Conservation (phyloP, 768 basidiomycete genomes). For the Mycena vitilis region DNA sequence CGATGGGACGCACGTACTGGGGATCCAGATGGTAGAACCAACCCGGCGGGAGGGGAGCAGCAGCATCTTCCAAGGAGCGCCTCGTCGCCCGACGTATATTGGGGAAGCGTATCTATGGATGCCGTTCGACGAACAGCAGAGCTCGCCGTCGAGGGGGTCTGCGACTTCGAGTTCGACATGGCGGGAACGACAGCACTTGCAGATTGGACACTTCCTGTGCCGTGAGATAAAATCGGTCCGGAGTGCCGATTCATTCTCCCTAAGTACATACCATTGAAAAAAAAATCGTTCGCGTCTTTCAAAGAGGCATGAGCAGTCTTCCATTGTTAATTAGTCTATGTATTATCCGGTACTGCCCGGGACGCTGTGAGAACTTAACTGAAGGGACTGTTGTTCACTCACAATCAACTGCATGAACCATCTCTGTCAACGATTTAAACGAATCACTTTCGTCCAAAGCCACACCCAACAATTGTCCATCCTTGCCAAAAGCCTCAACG, state of each 20-base stretch:
- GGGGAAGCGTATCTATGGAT: conserved; percentile 34
- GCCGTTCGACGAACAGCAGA: conserved; percentile 23
- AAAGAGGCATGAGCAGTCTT: not conserved
- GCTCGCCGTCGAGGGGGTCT: not conserved
- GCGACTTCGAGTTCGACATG: conserved; percentile 22
- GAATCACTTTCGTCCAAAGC: conserved; percentile 63
- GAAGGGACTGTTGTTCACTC: conserved; percentile 3
- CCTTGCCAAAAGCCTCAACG: conserved; percentile 84
- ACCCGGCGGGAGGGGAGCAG: conserved; percentile 29
- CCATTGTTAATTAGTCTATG: not conserved
- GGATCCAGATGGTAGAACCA: conserved; percentile 33
- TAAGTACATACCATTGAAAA: no score
- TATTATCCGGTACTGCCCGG: conserved; percentile 20
- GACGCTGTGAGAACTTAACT: not conserved
- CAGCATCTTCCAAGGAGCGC: conserved; percentile 33
- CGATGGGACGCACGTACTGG: conserved; percentile 27
- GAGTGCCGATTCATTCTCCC: not conserved
- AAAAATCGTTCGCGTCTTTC: no score
- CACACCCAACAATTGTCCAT: conserved; percentile 78
- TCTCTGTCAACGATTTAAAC: conserved; percentile 67
- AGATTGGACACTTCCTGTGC: no score
- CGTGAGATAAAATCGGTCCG: not conserved
- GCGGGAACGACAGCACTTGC: not conserved
- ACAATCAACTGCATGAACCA: conserved; percentile 58
- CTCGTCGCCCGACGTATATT: conserved; percentile 22